Conservation (phyloP, 805 yeast genomes). For the Saturnispora zaruensis region DNA sequence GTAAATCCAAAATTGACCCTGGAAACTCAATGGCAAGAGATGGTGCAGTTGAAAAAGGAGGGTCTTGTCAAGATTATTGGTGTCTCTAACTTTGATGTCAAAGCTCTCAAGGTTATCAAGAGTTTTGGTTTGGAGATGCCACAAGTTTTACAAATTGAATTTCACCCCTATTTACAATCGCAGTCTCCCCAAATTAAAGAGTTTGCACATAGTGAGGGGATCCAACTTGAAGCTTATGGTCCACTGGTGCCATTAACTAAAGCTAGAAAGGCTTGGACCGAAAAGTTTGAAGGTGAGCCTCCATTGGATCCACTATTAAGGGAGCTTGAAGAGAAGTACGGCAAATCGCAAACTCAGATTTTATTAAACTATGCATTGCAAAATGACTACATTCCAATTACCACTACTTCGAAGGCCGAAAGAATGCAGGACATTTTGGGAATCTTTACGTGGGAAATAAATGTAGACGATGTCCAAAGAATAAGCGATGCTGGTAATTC, state of each 20-base stretch:
- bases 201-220: conserved; percentile 28
- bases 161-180: conserved; percentile 51
- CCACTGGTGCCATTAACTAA: conserved; percentile 38
- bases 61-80: conserved; percentile 39
- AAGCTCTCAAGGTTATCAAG: conserved; percentile 37
- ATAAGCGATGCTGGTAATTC: conserved; percentile 23
- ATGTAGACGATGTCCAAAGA: conserved; percentile 24
- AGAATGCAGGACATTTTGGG: conserved; percentile 33
- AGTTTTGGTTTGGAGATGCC: conserved; percentile 37
- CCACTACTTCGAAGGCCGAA: conserved; percentile 35
- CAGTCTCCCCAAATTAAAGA: conserved; percentile 46
- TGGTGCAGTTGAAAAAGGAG: conserved; percentile 40
- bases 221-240: conserved; percentile 37
- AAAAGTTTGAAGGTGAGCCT: conserved; percentile 11
- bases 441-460: conserved; percentile 28
- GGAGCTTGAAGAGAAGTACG: conserved; percentile 29
- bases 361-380: conserved; percentile 39
- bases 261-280: conserved; percentile 16
- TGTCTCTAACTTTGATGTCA: conserved; percentile 49
- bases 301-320: conserved; percentile 28
- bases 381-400: conserved; percentile 36
- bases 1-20: conserved; percentile 31
- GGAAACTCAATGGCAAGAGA: conserved; percentile 39
- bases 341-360: conserved; percentile 32
- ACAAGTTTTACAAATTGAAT: conserved; percentile 56